phyloP scores from a whole-genome alignment of 2,329 filamentous ascomycete genomes.

The Dactylellina sp. region DNA sequence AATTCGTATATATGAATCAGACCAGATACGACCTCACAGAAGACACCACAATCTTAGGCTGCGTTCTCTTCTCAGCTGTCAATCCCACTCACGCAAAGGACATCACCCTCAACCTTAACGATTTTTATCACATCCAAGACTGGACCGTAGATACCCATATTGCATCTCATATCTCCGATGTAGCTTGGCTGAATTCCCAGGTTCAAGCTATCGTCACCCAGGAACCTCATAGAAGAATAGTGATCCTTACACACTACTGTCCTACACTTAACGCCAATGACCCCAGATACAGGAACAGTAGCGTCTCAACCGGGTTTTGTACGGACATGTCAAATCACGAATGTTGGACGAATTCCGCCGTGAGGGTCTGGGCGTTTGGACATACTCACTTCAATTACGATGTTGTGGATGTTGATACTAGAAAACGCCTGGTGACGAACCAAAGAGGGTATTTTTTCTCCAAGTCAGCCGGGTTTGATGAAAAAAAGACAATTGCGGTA shows the following conservation, averaged over 20 bases:
- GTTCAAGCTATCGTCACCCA: constrained; percentile 36
- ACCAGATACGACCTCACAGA: constrained; percentile 63
- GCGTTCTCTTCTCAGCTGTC: constrained; percentile 68
- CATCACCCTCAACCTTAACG: constrained; percentile 67
- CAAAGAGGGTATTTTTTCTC: constrained; percentile 62
- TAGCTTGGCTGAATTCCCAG: constrained; percentile 60
- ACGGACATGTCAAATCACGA: constrained; percentile 63
- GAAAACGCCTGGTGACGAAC: constrained; percentile 64
- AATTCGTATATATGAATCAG: constrained; percentile 65
- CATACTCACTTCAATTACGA: constrained; percentile 68
- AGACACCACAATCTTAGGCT: constrained; percentile 65
- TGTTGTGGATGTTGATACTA: constrained; percentile 61
- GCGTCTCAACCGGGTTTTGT: constrained; percentile 62
- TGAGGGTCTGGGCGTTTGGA: constrained; percentile 67
- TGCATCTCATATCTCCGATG: constrained; percentile 58
- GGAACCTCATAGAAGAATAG: constrained; percentile 31
- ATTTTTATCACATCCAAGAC: constrained; percentile 67
- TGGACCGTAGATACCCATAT: constrained; percentile 60
- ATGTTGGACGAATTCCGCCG: constrained; percentile 63
- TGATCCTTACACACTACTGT: constrained; percentile 60
- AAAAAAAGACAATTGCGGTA: constrained; percentile 59
- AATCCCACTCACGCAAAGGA: constrained; percentile 62
- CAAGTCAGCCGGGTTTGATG: constrained; percentile 63
- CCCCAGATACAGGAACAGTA: constrained; percentile 36
- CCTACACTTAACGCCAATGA: constrained; percentile 58